Conservation (phyloP, 2,329 filamentous ascomycete genomes). For the Fusarium sp. region DNA sequence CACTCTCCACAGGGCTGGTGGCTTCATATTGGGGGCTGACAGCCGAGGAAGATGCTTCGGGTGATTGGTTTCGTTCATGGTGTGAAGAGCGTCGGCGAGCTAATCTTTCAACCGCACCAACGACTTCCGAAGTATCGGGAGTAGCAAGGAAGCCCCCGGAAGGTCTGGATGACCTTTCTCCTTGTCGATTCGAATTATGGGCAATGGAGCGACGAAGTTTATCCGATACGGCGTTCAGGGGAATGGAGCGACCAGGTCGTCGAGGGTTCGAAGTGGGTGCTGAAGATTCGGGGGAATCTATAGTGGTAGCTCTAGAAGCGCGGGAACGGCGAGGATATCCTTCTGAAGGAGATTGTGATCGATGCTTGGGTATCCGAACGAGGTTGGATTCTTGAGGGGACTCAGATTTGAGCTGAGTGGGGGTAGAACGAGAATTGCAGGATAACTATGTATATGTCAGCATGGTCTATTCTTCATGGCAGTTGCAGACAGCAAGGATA, state of each 20-base stretch:
- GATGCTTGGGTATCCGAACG: constrained; percentile 44
- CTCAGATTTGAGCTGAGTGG: constrained; percentile 43
- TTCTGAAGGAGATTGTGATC: constrained; percentile 50
- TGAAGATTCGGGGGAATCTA: constrained; percentile 46
- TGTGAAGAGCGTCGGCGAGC: constrained; percentile 55
- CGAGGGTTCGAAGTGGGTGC: constrained; percentile 37
- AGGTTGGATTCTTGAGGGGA: constrained; percentile 43
- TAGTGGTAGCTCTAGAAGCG: constrained; percentile 43
- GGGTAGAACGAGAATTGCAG: constrained; percentile 39
- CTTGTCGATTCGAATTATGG: constrained; percentile 42
- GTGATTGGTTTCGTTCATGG: constrained; percentile 56
- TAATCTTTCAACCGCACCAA: constrained; percentile 47
- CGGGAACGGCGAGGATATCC: constrained; percentile 47
- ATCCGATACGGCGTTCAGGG: constrained; percentile 47
- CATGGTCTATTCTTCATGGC: background rate
- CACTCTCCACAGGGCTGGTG: constrained; percentile 64
- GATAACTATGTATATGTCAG: constrained; percentile 32
- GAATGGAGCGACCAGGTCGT: constrained; percentile 44
- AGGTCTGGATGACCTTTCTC: constrained; percentile 40
- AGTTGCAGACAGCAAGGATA: background rate
- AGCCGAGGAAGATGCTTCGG: constrained; percentile 55
- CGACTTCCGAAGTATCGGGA: constrained; percentile 66
- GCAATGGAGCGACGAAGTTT: constrained; percentile 50
- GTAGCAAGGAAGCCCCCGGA: constrained; percentile 60
- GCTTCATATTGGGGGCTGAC: constrained; percentile 56